Percentiles rank a stretch among this genome's conserved stretches.
Evolutionary conservation across 306 rosid genomes (phyloP).

Genomic region (Dryas octopetala): DNA sequence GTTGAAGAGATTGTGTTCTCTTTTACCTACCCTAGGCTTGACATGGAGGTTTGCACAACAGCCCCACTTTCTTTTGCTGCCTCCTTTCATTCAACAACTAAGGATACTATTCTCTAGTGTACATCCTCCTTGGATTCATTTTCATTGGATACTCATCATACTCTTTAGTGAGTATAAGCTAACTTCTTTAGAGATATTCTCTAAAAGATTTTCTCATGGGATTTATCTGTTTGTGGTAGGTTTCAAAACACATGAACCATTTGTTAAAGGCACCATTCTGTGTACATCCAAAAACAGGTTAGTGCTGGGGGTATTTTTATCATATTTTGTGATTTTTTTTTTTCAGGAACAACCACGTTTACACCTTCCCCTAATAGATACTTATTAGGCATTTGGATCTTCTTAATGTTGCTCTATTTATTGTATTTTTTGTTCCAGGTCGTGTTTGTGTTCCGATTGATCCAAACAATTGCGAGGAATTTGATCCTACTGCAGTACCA

Average conservation of each 20-base stretch:
- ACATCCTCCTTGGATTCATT: not conserved
- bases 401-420: conserved; percentile 22
- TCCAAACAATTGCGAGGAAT: conserved; percentile 74
- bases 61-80: conserved; percentile 11
- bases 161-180: not conserved
- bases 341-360: not conserved
- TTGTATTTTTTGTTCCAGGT: conserved; percentile 45
- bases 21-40: conserved; percentile 87
- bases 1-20: conserved; percentile 88
- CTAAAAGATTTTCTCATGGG: not conserved
- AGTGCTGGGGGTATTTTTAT: conserved; percentile 7
- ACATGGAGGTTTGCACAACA: conserved; percentile 68
- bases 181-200: not conserved
- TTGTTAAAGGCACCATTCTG: conserved; percentile 88
- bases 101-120: not conserved
- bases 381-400: conserved; percentile 5
- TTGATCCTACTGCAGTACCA: conserved; percentile 83
- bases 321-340: not conserved
- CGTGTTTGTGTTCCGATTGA: conserved; percentile 83
- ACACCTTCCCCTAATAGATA: conserved; percentile 1
- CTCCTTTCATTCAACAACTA: conserved; percentile 3
- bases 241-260: conserved; percentile 90
- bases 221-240: conserved; percentile 44
- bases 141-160: not conserved
- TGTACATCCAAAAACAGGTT: conserved; percentile 86